Base-by-base conservation (phyloP, 2,329 filamentous ascomycete species). In the Ceratocystis destructans region DNA sequence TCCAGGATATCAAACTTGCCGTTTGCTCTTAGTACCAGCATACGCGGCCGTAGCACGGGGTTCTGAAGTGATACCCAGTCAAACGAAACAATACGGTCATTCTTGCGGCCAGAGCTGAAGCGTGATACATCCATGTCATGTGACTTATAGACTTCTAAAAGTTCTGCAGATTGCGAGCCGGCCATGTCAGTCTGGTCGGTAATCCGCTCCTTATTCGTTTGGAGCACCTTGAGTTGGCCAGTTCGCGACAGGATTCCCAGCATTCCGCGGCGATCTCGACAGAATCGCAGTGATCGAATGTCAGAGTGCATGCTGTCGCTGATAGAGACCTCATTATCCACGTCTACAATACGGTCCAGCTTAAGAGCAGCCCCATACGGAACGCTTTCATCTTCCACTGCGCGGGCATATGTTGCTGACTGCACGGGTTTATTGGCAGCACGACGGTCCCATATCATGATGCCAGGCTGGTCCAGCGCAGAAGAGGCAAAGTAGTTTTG, bases 401-500 rank as follows among this genome's bases (percentile, higher is more conserved):
- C 82, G 33, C 83, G 78, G 15, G 80, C 71, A 69, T 87, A 87
- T 15, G 76, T 74, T 12, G 78, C 75, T 10, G 82, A 84, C 7
- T 81, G 80, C 10, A 80, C 74, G 0, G 79, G 75, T 10, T 82
- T 79, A 22, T 77, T 78, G 12, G 79, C 80, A n/a, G 81, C 82
- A 55, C 89, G 85, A 31, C 87, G 83, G 72, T 93, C 89, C 89
- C 89, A 93, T 41, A 93, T 80, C 73, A 87, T 86, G 64, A 93
- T 80, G 6, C 85, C 84, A 0, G 89, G 87, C 62, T 89, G 86
- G 67, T 89, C 88, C 12, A 89, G 77, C 2, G 87, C 87, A 15
- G 88, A 90, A 0, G 89, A 92, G 1, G 89, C 86, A 76, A 94
- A 93, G 74, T 91, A 93, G 71, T 94, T 91, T 70, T 87, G 84